Evolutionary conservation across 352 stramenopile genomes (phyloP).

Genomic region (Pythium rishiriense): DNA sequence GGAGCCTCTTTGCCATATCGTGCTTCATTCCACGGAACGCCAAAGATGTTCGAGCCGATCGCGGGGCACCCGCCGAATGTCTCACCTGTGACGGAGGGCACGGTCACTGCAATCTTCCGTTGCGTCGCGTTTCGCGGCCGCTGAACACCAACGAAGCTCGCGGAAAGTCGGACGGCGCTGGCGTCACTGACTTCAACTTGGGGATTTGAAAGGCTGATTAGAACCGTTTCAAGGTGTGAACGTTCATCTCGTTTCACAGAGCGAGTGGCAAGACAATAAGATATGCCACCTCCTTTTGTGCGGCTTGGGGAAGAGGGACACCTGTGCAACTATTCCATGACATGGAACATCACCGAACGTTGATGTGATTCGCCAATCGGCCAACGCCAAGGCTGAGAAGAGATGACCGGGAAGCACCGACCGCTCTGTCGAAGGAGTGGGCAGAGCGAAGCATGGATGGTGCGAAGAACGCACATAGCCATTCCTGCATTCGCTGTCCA

Average conservation of each 20-base stretch:
- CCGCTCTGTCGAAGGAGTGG: no score
- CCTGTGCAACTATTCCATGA: no score
- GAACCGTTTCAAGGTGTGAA: neutral
- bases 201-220: neutral
- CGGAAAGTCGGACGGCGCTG: neutral
- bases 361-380: neutral
- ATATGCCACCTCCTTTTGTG: no score
- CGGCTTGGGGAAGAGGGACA: no score
- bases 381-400: neutral
- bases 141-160: neutral
- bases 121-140: neutral
- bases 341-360: neutral
- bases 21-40: neutral
- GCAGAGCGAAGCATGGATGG: no score
- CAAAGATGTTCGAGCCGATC: neutral
- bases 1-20: neutral
- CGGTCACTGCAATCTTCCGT: neutral
- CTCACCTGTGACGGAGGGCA: neutral
- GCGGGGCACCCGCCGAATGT: no score
- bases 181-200: neutral
- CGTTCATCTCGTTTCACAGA: no score
- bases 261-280: no score
- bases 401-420: no score
- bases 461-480: neutral
- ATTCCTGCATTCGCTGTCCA: conserved; percentile 7